phyloP scores from a whole-genome alignment of 1,284 basidiomycete genomes.

The Exsudoporus floridanus region DNA sequence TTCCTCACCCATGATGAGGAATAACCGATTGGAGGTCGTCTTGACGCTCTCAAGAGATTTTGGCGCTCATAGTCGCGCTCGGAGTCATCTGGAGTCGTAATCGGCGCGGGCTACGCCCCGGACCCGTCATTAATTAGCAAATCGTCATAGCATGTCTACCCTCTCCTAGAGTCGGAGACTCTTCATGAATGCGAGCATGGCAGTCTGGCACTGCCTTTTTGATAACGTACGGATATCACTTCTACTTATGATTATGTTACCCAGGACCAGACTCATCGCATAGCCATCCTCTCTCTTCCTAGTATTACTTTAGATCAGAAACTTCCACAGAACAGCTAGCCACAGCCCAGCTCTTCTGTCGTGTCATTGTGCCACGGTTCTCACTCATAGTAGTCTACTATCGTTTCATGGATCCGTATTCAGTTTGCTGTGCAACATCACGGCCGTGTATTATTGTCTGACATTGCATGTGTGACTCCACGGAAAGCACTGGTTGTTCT shows the following conservation, averaged over 20 bases:
- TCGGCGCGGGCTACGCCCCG: neutral
- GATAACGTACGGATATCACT: neutral
- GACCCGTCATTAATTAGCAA: neutral
- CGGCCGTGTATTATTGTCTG: no score
- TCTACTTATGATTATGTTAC: conserved; percentile 13
- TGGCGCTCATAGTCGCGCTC: conserved; percentile 3
- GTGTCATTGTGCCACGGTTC: neutral
- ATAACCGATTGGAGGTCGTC: conserved; percentile 41
- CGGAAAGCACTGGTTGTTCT: no score
- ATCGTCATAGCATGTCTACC: conserved; percentile 6
- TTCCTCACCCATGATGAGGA: conserved; percentile 37
- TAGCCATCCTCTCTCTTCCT: neutral
- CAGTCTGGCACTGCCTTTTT: conserved; percentile 16
- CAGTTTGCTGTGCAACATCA: conserved; percentile 6
- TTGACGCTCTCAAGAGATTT: conserved; percentile 42
- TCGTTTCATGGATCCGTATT: no score
- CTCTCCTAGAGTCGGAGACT: neutral
- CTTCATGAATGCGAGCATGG: neutral
- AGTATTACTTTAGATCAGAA: conserved; percentile 13
- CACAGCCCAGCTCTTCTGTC: neutral
- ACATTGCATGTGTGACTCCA: no score
- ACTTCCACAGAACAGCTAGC: conserved; percentile 2
- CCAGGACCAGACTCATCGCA: conserved; percentile 5
- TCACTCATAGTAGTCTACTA: neutral
- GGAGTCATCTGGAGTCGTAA: neutral